phyloP scores from a whole-genome alignment of 768 basidiomycete genomes.

The Russula brevipes region DNA sequence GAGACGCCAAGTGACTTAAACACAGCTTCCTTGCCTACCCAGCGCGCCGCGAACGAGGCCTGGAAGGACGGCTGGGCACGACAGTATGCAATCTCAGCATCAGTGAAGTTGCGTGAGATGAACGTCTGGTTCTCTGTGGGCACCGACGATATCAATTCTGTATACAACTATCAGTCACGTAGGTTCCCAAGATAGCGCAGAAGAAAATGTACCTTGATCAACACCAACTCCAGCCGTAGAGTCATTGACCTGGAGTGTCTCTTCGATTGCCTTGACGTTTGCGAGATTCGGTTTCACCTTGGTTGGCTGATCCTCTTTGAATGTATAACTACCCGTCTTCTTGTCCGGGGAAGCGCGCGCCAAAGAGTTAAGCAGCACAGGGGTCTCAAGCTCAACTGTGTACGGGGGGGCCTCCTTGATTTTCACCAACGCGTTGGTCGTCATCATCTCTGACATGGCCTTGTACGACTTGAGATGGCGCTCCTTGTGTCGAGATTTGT shows the following conservation, averaged over 20 bases:
- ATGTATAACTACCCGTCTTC: conserved; percentile 85
- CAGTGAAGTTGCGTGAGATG: conserved; percentile 88
- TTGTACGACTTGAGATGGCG: conserved; percentile 76
- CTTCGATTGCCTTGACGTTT: conserved; percentile 62
- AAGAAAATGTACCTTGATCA: conserved; percentile 66
- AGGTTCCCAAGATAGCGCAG: conserved; percentile 14
- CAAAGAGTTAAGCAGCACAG: conserved; percentile 87
- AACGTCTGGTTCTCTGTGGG: conserved; percentile 87
- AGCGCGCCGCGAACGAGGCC: conserved; percentile 93
- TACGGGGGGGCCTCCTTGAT: conserved; percentile 94
- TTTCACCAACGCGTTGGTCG: conserved; percentile 85
- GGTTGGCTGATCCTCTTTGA: conserved; percentile 57
- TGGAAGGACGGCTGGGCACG: conserved; percentile 74
- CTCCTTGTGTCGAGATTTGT: conserved; percentile 59
- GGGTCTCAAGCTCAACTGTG: conserved; percentile 73
- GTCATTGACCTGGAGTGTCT: conserved; percentile 43
- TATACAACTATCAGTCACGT: background rate
- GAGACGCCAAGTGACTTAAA: conserved; percentile 93
- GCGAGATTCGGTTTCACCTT: conserved; percentile 49
- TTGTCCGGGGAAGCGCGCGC: conserved; percentile 76
- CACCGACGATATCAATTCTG: conserved; percentile 88
- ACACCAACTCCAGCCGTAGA: conserved; percentile 76
- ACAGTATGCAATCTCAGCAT: conserved; percentile 83
- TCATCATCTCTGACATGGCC: conserved; percentile 95
- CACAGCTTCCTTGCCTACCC: conserved; percentile 95